Base-by-base conservation (phyloP, 306 rosid genomes). In the Fragaria iinumae region DNA sequence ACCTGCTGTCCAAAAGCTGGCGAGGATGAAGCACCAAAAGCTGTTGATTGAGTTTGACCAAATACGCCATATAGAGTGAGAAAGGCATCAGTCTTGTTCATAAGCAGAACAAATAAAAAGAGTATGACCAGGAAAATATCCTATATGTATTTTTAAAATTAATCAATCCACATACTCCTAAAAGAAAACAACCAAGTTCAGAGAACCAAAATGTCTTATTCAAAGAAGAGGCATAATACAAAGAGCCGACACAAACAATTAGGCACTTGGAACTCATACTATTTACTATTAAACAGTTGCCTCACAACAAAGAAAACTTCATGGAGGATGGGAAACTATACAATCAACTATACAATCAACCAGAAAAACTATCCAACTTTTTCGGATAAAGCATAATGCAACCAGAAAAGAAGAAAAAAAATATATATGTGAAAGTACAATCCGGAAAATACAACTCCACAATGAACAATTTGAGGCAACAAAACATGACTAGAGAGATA, bases 1-100 rank as follows among this genome's bases (percentile, higher is more conserved):
- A 77, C 85, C 60, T 53, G 60, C 60, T 53, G 60, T 43, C 97
- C 93, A 67, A 91, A 93, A 67, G 97, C 87, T 0, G 92, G 97
- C 4, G 97, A 83, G 10, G 97, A 86, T 1, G 97, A 87, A 71
- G 87, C 84, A 39, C 25, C 25, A 25, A 25, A 25, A 25, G 25
- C 25, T 36, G 38, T 36, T 36, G 4, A 36, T 36, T 36, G 38
- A 29, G 5, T 36, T 36, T 6, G 56, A 50, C 56, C 6, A 18
- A 50, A 50, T n/a, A 2, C 5, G 21, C 56, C 5, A n/a, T n/a
- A 50, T 0, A 50, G 56, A 50, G 56, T 17, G 56, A 5, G 21
- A 50, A 5, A 50, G n/a, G 6, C 55, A 16, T 50, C 56, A 50
- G 12, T n/a, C 62, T 8, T 55, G 62, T 55, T 55, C 62, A n/a